These are phyloP conservation scores for Chalciporus sphaerocephalus DNA, from an alignment of 768 basidiomycete genomes.

Conservation along the genomic window DNA sequence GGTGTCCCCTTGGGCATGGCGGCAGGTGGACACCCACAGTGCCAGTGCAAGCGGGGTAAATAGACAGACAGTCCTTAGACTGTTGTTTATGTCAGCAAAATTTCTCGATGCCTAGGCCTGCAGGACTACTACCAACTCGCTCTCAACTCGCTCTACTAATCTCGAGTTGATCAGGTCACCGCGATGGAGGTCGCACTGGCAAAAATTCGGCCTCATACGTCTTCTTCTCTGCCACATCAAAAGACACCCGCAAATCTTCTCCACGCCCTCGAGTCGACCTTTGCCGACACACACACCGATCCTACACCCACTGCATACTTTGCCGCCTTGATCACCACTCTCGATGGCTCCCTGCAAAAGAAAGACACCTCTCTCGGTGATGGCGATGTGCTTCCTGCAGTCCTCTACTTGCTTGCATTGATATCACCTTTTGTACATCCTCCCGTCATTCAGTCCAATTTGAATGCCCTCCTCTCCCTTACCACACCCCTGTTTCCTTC, in stretches of 20 bases:
- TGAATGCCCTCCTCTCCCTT: conserved; percentile 64
- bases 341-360: conserved; percentile 72
- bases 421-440: conserved; percentile 50
- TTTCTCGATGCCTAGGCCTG: too few relatives aligned
- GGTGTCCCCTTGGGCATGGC: conserved; percentile 39
- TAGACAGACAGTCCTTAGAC: too few relatives aligned
- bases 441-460: conserved; percentile 77
- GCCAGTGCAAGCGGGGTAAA: too few relatives aligned
- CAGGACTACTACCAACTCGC: too few relatives aligned
- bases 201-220: conserved; percentile 84
- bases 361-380: conserved; percentile 65
- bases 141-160: too few relatives aligned
- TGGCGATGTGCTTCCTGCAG: conserved; percentile 40
- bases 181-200: conserved; percentile 64
- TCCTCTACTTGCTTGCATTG: conserved; percentile 36
- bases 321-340: conserved; percentile 81
- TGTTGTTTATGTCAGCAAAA: not conserved
- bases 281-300: conserved; percentile 64
- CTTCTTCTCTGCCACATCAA: conserved; percentile 80
- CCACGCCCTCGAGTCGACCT: conserved; percentile 76
- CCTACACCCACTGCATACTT: conserved; percentile 87
- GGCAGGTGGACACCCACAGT: too few relatives aligned
- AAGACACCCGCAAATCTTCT: conserved; percentile 85
- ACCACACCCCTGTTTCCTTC: conserved; percentile 77
- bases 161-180: conserved; percentile 2